Percentiles rank a stretch among this genome's conserved stretches.
phyloP scores from a whole-genome alignment of 352 stramenopile species.

The Phytophthora kernoviae region DNA sequence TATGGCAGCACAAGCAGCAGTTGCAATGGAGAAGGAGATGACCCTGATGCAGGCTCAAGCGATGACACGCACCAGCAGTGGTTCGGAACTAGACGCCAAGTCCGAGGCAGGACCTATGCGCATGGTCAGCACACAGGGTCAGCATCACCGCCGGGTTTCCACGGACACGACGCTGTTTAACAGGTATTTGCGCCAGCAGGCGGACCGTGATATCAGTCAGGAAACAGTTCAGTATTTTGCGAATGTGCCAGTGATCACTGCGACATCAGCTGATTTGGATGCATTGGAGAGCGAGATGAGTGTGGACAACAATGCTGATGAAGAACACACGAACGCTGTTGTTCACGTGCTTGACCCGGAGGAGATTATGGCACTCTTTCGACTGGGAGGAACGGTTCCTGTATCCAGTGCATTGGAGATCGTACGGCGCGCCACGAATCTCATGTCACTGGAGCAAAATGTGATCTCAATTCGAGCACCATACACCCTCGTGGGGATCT shows the following conservation, averaged over 20 bases:
- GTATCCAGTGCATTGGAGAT: conserved; percentile 61
- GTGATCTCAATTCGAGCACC: conserved; percentile 54
- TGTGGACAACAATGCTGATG: conserved; percentile 39
- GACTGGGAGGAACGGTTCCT: conserved; percentile 46
- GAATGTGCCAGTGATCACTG: conserved; percentile 48
- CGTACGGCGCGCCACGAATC: conserved; percentile 55
- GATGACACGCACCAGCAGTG: conserved; percentile 20
- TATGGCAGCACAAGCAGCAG: conserved; percentile 31
- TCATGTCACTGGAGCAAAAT: conserved; percentile 67
- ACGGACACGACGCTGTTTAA: conserved; percentile 78
- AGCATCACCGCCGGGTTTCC: conserved; percentile 71
- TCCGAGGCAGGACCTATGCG: conserved; percentile 61
- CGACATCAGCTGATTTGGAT: conserved; percentile 18
- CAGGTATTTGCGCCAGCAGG: conserved; percentile 59
- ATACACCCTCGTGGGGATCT: conserved; percentile 84
- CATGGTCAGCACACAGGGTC: conserved; percentile 53
- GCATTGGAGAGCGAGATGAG: conserved; percentile 36
- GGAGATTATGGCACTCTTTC: conserved; percentile 38
- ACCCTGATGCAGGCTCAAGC: conserved; percentile 16
- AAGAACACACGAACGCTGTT: conserved; percentile 18
- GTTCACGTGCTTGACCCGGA: conserved; percentile 32
- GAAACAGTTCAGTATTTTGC: conserved; percentile 66
- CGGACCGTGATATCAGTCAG: conserved; percentile 56
- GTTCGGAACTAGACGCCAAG: conserved; percentile 27
- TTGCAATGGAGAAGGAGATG: conserved; percentile 16